Conservation (phyloP, 495 filamentous ascomycete genomes). For the Paragyromitra xinjiangensis region DNA sequence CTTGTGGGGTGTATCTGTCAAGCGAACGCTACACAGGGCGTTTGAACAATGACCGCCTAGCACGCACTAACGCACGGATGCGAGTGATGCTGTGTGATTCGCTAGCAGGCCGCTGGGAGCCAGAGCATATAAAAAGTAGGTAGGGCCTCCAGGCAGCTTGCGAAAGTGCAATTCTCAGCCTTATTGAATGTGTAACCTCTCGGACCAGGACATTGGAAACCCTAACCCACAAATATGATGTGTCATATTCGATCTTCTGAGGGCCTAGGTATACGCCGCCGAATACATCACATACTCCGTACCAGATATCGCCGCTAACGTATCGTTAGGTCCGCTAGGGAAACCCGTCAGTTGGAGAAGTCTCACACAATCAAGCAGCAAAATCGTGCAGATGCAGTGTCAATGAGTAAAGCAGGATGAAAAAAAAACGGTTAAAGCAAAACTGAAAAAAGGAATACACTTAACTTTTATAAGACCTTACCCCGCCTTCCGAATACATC, state of each 20-base stretch:
- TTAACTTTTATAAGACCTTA: too few species aligned
- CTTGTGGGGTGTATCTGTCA: too few species aligned
- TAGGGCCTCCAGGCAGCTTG: background rate
- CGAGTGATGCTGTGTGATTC: too few species aligned
- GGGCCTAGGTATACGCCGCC: background rate
- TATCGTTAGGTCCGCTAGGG: too few species aligned
- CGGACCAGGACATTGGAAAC: background rate
- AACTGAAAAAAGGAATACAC: too few species aligned
- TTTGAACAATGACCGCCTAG: too few species aligned
- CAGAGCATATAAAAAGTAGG: background rate
- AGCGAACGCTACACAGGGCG: too few species aligned
- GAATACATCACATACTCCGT: background rate
- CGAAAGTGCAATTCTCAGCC: background rate
- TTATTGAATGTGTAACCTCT: background rate
- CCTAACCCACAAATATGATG: background rate
- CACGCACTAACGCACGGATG: too few species aligned
- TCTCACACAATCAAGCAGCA: too few species aligned
- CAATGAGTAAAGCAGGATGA: background rate
- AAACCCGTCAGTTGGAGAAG: too few species aligned
- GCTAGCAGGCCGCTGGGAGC: background rate
- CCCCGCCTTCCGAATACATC: background rate
- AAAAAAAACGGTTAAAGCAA: background rate
- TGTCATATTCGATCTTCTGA: background rate
- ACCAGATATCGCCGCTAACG: too few species aligned
- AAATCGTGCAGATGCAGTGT: too few species aligned